Conservation (phyloP, 345 rosid genomes). For the Eucalyptus erythrocorys region DNA sequence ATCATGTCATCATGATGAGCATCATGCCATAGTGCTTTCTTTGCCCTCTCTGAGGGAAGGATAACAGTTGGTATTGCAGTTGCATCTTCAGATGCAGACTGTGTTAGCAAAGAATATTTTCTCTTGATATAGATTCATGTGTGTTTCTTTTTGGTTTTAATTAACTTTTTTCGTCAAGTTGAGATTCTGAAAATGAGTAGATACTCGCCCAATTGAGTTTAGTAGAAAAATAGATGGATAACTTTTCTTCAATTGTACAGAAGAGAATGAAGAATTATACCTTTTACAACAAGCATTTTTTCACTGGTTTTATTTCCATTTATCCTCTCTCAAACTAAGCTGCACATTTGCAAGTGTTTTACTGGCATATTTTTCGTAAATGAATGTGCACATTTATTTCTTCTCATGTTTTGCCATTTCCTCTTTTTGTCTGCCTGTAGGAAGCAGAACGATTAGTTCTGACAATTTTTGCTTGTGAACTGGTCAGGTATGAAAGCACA, state of each 20-base stretch:
- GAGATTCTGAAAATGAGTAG: neutral
- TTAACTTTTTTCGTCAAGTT: neutral
- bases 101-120: neutral
- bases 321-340: neutral
- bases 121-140: neutral
- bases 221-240: neutral
- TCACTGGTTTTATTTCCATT: neutral
- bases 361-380: neutral
- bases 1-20: neutral
- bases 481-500: conserved; percentile 72
- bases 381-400: neutral
- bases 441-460: neutral
- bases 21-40: neutral
- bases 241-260: neutral
- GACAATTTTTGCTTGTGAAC: neutral
- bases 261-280: neutral
- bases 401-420: neutral
- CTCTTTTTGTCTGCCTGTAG: neutral
- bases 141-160: neutral
- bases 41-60: neutral
- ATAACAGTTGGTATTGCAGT: neutral
- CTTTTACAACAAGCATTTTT: neutral
- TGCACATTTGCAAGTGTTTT: neutral
- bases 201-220: neutral
- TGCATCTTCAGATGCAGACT: neutral